Evolutionary conservation across 352 stramenopile genomes (phyloP), one percentile per base, ranked within the genome.

Genomic region (Globisporangium nunn): DNA sequence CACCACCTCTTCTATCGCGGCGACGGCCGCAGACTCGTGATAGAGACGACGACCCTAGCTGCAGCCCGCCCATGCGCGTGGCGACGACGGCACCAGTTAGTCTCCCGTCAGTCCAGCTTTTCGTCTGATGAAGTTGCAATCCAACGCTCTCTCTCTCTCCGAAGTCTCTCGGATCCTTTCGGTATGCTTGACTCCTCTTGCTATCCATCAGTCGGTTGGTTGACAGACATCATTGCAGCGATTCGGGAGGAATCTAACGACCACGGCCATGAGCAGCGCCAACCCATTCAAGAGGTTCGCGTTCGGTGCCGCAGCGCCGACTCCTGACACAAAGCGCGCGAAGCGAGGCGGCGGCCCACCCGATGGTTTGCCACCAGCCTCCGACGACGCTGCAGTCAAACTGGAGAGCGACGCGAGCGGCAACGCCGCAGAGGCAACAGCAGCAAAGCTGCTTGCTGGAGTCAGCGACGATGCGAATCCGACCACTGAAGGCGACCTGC

Each of bases 251-350:
- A 37, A 37, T 37, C 4, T 8, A 41, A 41, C 35, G 8, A 0
- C 35, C 8, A 41, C 11, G 7, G 11, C 0, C 18, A 63, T 54
- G 58, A 61, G 33, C 41, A 11, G 37, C 7, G 23, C 15, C 0
- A 88, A 90, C 70, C 81, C 78, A 28, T 91, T 91, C 64, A 64
- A 68, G 41, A 72, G 74, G 41, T 91, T 91, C 49, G 75, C 75
- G 37, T 82, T 80, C 51, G 60, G 66, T 52, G 64, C 65, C 0
- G 8, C 18, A 10, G 31, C 14, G 11, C 15, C 40, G 17, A 30
- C 37, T 2, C 39, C 47, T n/a, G 40, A 18, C n/a, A 12, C 3
- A 11, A 64, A 40, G n/a, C 47, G 48, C 29, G 45, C 11, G 68
- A 75, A 50, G 29, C 54, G 39, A 5, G 35, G 14, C 7, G 7